Evolutionary conservation across 495 filamentous ascomycete species (phyloP).

Genomic region (Rostrohypoxylon terebratum): DNA sequence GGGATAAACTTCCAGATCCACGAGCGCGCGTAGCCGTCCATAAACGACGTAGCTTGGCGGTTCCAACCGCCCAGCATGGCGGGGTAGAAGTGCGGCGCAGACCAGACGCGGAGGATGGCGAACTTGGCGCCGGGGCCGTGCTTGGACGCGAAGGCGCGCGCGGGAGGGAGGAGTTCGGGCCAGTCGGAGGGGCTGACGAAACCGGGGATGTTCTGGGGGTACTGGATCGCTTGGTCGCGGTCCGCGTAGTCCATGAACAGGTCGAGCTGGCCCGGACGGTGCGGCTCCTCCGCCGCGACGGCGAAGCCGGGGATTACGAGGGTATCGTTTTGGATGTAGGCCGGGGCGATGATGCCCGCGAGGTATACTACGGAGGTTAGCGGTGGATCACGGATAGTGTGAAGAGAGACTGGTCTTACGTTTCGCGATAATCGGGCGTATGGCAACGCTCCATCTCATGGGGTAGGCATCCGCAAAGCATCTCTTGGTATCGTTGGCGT

Average conservation of each 20-base stretch:
- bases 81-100: conserved; percentile 63
- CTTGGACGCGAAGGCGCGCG: conserved; percentile 47
- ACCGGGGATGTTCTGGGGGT: conserved; percentile 27
- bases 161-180: conserved; percentile 47
- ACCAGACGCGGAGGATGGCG: conserved; percentile 62
- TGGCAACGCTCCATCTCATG: conserved; percentile 52
- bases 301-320: conserved; percentile 51
- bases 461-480: conserved; percentile 46
- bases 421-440: conserved; percentile 58
- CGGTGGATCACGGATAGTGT: not conserved
- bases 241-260: conserved; percentile 58
- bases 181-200: conserved; percentile 48
- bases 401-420: conserved; percentile 28
- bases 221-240: conserved; percentile 10
- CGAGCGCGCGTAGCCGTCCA: conserved; percentile 53
- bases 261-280: conserved; percentile 52
- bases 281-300: conserved; percentile 52
- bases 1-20: conserved; percentile 65
- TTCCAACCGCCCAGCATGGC: conserved; percentile 57
- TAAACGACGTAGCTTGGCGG: conserved; percentile 50
- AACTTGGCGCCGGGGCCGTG: conserved; percentile 49
- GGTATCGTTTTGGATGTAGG: conserved; percentile 43
- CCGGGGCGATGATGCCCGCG: conserved; percentile 54
- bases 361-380: conserved; percentile 54
- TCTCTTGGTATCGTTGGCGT: conserved; percentile 23